Evolutionary conservation across 1,284 basidiomycete species (phyloP).

Genomic region (Cryptococcus sp.): DNA sequence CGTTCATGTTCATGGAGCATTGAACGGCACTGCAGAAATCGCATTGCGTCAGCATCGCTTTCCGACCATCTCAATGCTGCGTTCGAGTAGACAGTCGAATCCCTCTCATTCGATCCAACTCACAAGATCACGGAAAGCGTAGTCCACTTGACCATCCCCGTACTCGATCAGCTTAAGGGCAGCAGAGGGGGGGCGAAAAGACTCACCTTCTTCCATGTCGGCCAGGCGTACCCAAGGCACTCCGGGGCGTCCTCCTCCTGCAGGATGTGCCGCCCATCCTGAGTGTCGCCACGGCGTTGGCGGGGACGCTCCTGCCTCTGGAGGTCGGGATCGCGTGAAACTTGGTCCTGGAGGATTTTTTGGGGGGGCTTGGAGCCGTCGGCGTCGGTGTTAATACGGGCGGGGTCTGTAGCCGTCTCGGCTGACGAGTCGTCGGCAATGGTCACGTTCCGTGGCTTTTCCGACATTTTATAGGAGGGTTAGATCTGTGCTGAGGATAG

Average conservation of each 20-base stretch:
- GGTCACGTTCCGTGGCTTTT: neutral
- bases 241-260: slow-evolving; percentile 41
- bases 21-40: slow-evolving; percentile 37
- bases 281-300: slow-evolving; percentile 7
- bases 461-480: too few relatives aligned
- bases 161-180: too few relatives aligned
- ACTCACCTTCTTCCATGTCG: slow-evolving; percentile 37
- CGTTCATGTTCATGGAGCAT: slow-evolving; percentile 31
- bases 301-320: slow-evolving; percentile 4
- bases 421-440: neutral
- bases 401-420: neutral
- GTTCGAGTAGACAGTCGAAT: too few relatives aligned
- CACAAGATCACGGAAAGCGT: slow-evolving; percentile 47
- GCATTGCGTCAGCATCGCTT: too few relatives aligned
- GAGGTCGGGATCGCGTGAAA: neutral
- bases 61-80: too few relatives aligned
- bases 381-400: neutral
- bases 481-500: too few relatives aligned
- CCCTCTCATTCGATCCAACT: too few relatives aligned
- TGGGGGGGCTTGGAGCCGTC: neutral
- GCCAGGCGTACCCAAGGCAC: slow-evolving; percentile 34
- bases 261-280: slow-evolving; percentile 43
- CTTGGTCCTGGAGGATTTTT: neutral
- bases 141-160: slow-evolving; percentile 28
- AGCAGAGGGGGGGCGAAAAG: too few relatives aligned